A percentile compares a stretch with the other conserved stretches of the same genome.
Conservation (phyloP, 352 stramenopile genomes). For the Phytopythium oedochilum region DNA sequence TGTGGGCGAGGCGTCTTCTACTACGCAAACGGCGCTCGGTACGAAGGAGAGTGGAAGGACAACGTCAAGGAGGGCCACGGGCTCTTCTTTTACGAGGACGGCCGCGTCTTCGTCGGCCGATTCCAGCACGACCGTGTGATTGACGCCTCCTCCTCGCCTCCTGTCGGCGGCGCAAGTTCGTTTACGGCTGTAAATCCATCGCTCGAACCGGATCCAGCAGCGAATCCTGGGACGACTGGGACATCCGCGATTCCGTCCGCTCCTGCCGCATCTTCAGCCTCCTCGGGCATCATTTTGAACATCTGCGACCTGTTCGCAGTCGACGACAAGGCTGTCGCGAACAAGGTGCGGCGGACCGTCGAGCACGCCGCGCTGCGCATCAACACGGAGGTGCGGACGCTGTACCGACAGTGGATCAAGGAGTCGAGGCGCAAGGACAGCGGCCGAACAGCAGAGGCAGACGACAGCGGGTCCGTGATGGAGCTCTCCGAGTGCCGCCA, state of each 20-base stretch:
- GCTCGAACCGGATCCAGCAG: not conserved
- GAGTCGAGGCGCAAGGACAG: conserved; percentile 10
- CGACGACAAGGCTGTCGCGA: conserved; percentile 12
- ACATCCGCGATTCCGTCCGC: not conserved
- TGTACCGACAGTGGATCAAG: conserved; percentile 54
- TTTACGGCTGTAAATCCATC: not conserved
- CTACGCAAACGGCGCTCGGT: conserved; percentile 83
- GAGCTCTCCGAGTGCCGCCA: conserved; percentile 47
- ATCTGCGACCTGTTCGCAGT: conserved; percentile 43
- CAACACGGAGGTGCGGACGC: conserved; percentile 52
- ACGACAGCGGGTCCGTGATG: conserved; percentile 29
- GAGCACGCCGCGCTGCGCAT: conserved; percentile 48
- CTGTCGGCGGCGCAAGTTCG: not conserved
- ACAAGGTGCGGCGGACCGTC: conserved; percentile 43
- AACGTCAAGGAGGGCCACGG: conserved; percentile 77
- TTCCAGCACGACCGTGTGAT: conserved; percentile 46
- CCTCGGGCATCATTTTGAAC: conserved; percentile 38
- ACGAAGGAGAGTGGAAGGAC: conserved; percentile 77
- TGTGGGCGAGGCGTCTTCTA: conserved; percentile 73
- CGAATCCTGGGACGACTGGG: conserved; percentile 4
- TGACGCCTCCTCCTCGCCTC: conserved; percentile 9
- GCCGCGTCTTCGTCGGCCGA: conserved; percentile 41
- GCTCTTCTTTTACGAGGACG: conserved; percentile 72
- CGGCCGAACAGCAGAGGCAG: conserved; percentile 2
- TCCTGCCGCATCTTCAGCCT: conserved; percentile 7